Conservation (phyloP, 2,329 filamentous ascomycete species). For the Penicillium sp. region DNA sequence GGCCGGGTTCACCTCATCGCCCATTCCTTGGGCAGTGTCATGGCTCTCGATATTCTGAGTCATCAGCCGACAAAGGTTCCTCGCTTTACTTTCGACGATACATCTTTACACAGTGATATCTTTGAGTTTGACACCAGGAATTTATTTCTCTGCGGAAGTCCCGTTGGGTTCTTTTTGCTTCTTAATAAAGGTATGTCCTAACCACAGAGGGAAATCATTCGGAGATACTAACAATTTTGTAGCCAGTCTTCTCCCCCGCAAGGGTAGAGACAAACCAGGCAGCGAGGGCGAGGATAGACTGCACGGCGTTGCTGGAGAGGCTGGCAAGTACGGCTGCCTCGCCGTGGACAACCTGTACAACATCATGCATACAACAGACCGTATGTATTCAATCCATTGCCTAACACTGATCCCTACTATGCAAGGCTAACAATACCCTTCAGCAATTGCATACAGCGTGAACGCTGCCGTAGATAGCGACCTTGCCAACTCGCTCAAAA, state of each 20-base stretch:
- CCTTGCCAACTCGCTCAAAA: conserved; percentile 75
- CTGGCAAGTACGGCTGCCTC: conserved; percentile 81
- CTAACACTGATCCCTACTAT: not conserved
- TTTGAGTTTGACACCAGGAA: conserved; percentile 94
- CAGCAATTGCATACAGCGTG: conserved; percentile 82
- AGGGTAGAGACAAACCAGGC: conserved; percentile 73
- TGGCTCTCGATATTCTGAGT: conserved; percentile 89
- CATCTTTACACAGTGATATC: conserved; percentile 52
- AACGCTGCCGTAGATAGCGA: conserved; percentile 84
- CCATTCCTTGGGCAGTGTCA: conserved; percentile 90
- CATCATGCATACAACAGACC: conserved; percentile 73
- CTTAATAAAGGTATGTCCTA: conserved; percentile 62
- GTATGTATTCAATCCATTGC: conserved; percentile 29
- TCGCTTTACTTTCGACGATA: conserved; percentile 41
- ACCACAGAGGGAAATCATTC: conserved; percentile 17
- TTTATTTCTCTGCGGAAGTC: conserved; percentile 86
- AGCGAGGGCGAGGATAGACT: conserved; percentile 64
- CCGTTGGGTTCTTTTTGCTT: conserved; percentile 88
- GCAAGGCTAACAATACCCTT: conserved; percentile 53
- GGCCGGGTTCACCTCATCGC: conserved; percentile 91
- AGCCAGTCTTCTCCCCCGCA: conserved; percentile 71
- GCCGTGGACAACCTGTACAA: conserved; percentile 98
- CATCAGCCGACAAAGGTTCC: conserved; percentile 77
- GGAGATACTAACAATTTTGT: conserved; percentile 20
- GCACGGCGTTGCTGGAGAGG: conserved; percentile 71